Conservation (phyloP, 768 basidiomycete genomes). For the Rhizopogon vinicolor region DNA sequence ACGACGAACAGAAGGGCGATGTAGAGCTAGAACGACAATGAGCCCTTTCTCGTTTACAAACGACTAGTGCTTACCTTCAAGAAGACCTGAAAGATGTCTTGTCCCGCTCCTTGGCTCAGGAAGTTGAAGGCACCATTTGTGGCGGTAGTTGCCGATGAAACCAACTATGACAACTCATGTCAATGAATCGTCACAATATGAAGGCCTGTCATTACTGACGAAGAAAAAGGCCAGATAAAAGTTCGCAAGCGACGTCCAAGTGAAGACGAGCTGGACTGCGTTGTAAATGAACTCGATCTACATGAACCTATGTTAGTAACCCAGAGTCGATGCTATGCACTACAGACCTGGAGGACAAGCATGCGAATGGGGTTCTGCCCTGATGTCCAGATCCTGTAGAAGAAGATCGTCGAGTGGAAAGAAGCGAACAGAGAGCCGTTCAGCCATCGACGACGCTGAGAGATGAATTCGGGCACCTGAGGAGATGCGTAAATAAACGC, state of each 20-base stretch:
- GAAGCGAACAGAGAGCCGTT: slow-evolving; percentile 92
- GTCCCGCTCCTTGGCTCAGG: slow-evolving; percentile 66
- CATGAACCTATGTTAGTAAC: not conserved
- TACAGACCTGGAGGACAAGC: slow-evolving; percentile 52
- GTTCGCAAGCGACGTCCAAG: slow-evolving; percentile 92
- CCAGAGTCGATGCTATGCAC: not conserved
- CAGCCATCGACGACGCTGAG: slow-evolving; percentile 85
- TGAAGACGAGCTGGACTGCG: slow-evolving; percentile 81
- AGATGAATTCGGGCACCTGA: slow-evolving; percentile 88
- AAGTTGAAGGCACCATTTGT: slow-evolving; percentile 78
- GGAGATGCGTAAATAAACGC: not conserved
- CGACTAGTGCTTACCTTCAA: slow-evolving; percentile 35
- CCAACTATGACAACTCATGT: slow-evolving; percentile 47
- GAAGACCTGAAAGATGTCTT: slow-evolving; percentile 74
- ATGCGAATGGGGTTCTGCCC: slow-evolving; percentile 89
- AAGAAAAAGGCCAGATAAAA: slow-evolving; percentile 96
- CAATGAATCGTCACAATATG: slow-evolving; percentile 11
- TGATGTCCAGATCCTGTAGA: slow-evolving; percentile 84
- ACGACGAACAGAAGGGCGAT: slow-evolving; percentile 81
- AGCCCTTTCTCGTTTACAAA: not conserved
- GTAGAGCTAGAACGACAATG: slow-evolving; percentile 48
- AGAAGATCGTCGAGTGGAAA: slow-evolving; percentile 88
- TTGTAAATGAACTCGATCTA: slow-evolving; percentile 92
- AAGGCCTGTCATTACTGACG: slow-evolving; percentile 42
- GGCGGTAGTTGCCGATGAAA: slow-evolving; percentile 69